Evolutionary conservation across 805 yeast species (phyloP).

Genomic region (Cyberlindnera bimundalis): DNA sequence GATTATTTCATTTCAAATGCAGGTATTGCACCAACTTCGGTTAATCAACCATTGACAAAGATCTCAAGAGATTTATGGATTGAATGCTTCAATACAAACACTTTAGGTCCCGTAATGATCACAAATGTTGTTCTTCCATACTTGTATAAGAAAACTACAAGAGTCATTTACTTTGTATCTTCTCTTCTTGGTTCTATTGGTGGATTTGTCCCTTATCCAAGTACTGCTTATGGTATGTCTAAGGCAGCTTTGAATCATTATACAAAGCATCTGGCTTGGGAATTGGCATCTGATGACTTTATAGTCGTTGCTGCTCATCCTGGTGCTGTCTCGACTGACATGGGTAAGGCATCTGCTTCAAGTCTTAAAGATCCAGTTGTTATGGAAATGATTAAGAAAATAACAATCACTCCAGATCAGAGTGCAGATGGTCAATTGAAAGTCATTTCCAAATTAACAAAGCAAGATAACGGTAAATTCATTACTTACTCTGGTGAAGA

Average conservation of each 20-base stretch:
- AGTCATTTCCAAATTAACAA: constrained; percentile 20
- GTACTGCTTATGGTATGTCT: constrained; percentile 34
- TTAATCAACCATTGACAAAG: not conserved
- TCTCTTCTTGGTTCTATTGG: constrained; percentile 27
- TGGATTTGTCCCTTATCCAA: constrained; percentile 13
- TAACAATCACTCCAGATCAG: constrained; percentile 24
- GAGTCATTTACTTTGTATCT: constrained; percentile 29
- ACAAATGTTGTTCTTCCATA: constrained; percentile 24
- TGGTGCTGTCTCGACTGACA: constrained; percentile 36
- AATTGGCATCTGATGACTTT: constrained; percentile 27
- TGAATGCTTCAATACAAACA: constrained; percentile 23
- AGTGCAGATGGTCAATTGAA: constrained; percentile 23
- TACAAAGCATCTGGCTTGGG: constrained; percentile 27
- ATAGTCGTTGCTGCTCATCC: constrained; percentile 35
- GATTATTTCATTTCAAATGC: constrained; percentile 30
- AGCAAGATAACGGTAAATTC: constrained; percentile 28
- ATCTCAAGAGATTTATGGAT: constrained; percentile 5
- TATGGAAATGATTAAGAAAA: not conserved
- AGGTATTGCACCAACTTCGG: constrained; percentile 17
- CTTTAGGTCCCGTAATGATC: constrained; percentile 25
- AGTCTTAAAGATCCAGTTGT: not conserved
- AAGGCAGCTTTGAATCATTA: constrained; percentile 37
- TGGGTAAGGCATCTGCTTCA: constrained; percentile 18
- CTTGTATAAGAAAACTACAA: constrained; percentile 20
- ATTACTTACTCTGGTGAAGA: constrained; percentile 23